phyloP scores from a whole-genome alignment of 2,329 filamentous ascomycete genomes.

The Biscogniauxia mediterranea region DNA sequence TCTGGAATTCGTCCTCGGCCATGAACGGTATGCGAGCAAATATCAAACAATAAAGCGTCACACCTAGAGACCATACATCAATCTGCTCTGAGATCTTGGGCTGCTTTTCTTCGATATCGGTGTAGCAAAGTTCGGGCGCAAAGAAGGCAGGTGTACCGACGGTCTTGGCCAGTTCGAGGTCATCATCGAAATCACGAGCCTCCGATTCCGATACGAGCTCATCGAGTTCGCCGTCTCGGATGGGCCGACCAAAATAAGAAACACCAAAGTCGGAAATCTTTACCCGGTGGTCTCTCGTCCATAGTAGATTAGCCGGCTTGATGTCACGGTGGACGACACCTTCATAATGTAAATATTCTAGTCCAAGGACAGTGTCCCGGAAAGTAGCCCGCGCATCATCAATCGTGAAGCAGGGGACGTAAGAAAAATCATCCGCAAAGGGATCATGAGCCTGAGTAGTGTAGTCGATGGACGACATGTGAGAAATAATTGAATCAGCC shows the following conservation, averaged over 20 bases:
- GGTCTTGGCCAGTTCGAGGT: slow-evolving; percentile 95
- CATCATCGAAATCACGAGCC: slow-evolving; percentile 83
- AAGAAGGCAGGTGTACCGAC: slow-evolving; percentile 98
- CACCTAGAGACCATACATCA: slow-evolving; percentile 94
- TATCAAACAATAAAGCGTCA: slow-evolving; percentile 93
- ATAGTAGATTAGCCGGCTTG: slow-evolving; percentile 86
- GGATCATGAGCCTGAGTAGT: slow-evolving; percentile 58
- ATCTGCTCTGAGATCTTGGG: slow-evolving; percentile 88
- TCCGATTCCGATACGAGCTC: slow-evolving; percentile 77
- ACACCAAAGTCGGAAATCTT: slow-evolving; percentile 99
- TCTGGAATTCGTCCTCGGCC: slow-evolving; percentile 84
- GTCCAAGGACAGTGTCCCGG: slow-evolving; percentile 84
- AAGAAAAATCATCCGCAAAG: slow-evolving; percentile 84
- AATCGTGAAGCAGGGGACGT: slow-evolving; percentile 89
- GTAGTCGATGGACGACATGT: slow-evolving; percentile 65
- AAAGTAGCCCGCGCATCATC: slow-evolving; percentile 81
- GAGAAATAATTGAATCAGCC: slow-evolving; percentile 71
- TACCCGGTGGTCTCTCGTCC: slow-evolving; percentile 79
- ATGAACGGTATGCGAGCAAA: slow-evolving; percentile 93
- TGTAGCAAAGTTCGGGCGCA: slow-evolving; percentile 92
- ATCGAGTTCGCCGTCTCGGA: slow-evolving; percentile 76
- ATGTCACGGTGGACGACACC: slow-evolving; percentile 83
- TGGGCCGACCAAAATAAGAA: slow-evolving; percentile 89
- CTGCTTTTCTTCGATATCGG: slow-evolving; percentile 66
- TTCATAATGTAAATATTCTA: slow-evolving; percentile 91